Percentiles rank a stretch among this genome's conserved stretches.
Evolutionary conservation across 768 basidiomycete species (phyloP).

Genomic region (Auriscalpium microsporum): DNA sequence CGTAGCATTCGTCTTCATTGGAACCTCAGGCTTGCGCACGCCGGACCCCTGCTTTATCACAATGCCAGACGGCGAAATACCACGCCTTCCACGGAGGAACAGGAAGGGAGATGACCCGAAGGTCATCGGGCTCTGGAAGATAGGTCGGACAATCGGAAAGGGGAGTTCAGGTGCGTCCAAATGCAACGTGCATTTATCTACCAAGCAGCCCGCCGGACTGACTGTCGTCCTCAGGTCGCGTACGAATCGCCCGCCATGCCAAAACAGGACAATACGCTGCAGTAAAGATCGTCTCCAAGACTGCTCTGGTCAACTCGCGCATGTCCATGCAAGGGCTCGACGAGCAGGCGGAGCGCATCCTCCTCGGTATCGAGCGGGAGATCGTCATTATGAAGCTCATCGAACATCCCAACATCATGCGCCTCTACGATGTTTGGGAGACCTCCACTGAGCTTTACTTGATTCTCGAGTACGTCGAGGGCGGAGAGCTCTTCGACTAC

Average conservation of each 20-base stretch:
- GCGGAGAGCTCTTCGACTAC: slow-evolving; percentile 92
- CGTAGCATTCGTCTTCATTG: no score
- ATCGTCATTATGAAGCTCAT: slow-evolving; percentile 98
- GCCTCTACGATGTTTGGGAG: slow-evolving; percentile 96
- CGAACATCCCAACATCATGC: slow-evolving; percentile 91
- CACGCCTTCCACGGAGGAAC: slow-evolving; percentile 9
- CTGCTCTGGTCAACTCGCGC: slow-evolving; percentile 51
- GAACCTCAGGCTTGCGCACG: no score
- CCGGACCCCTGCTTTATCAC: background rate
- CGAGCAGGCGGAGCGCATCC: slow-evolving; percentile 67
- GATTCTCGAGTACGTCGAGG: slow-evolving; percentile 90
- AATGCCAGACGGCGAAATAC: slow-evolving; percentile 3
- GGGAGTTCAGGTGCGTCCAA: slow-evolving; percentile 39
- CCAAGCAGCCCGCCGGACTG: background rate
- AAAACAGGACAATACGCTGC: slow-evolving; percentile 86
- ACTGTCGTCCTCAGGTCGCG: slow-evolving; percentile 52
- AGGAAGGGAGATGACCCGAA: slow-evolving; percentile 26
- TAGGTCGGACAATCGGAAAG: slow-evolving; percentile 47
- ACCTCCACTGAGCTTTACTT: slow-evolving; percentile 82
- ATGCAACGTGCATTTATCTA: no score
- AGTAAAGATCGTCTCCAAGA: slow-evolving; percentile 89
- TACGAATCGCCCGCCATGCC: slow-evolving; percentile 82
- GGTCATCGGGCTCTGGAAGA: slow-evolving; percentile 45
- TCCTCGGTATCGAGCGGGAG: slow-evolving; percentile 82
- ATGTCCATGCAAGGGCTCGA: slow-evolving; percentile 61